Evolutionary conservation across 2,329 filamentous ascomycete genomes (phyloP), one percentile per base, ranked within the genome.

Genomic region (Aspergillus alliaceus): DNA sequence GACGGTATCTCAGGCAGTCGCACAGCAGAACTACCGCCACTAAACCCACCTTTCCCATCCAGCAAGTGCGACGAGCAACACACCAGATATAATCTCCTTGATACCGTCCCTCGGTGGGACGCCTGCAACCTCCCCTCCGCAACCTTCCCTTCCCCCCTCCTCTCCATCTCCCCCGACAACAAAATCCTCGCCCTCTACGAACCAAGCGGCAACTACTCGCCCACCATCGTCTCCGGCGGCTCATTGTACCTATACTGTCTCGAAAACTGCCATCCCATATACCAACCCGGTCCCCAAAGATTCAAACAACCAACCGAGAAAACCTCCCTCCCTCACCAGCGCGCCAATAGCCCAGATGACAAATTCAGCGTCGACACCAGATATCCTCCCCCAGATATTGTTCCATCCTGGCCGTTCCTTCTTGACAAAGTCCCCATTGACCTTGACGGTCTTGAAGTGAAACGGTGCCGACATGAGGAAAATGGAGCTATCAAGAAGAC

Each of bases 351-450:
- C 29, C 31, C 39, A 9, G 46, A 42, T 5, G 35, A 44, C n/a
- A 39, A 32, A n/a, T 35, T 32, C 20, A 32, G 39, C 6, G 29
- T 24, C 29, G 37, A 42, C 2, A 18, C 29, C 14, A 46, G 27
- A 37, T 52, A 44, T 24, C 58, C 58, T 2, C 35, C 39, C 9
- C 47, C 27, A 15, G 56, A 56, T 25, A 56, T 49, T 5, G 52
- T 65, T 27, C 59, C 57, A 18, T 50, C 58, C 11, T 65, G 63
- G 63, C 57, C 63, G 11, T 63, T 62, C 25, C 50, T 65, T 18
- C 32, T 65, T 8, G 63, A 64, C 32, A 57, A 60, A 24, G 46
- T 58, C 15, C 40, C 57, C 34, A 54, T 57, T 31, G 57, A 64
- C 37, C 27, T 64, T 20, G 54, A 64, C 15, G 20, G 25, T 14